Percentiles rank a stretch among this genome's conserved stretches.
Conservation (phyloP, 257 asterid genomes). For the Solanum clarkiae region DNA sequence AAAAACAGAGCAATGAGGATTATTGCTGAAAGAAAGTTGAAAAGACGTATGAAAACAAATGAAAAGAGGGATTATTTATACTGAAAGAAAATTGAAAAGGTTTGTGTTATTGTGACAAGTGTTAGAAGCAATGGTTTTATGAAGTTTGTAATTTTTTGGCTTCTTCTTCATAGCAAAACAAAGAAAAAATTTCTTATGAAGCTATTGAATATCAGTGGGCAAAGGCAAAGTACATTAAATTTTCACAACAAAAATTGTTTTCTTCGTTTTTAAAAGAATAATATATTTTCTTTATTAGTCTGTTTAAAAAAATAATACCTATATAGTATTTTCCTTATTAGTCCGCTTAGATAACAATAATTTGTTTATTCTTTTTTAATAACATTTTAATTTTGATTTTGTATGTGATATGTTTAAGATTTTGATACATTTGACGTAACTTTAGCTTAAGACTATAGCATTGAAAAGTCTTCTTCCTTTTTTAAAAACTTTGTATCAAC, state of each 20-base stretch:
- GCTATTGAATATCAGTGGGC: constrained; percentile 1
- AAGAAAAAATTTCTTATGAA: not conserved
- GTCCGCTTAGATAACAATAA: too few species aligned
- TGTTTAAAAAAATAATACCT: too few species aligned
- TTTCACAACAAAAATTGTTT: too few species aligned
- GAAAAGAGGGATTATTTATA: constrained; percentile 21
- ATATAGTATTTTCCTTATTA: too few species aligned
- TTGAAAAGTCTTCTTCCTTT: too few species aligned
- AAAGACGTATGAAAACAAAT: not conserved
- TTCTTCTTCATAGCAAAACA: constrained; percentile 7
- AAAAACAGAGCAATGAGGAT: not conserved
- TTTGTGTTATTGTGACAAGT: constrained; percentile 19
- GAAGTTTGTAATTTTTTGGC: constrained; percentile 5
- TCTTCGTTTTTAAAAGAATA: too few species aligned
- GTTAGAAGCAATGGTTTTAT: constrained; percentile 13
- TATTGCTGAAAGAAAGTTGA: not conserved
- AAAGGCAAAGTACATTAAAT: not conserved
- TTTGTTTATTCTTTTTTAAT: too few species aligned
- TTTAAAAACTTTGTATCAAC: fast-evolving
- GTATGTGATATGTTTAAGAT: too few species aligned
- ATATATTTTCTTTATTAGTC: too few species aligned
- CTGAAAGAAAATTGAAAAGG: not conserved
- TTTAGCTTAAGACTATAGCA: too few species aligned
- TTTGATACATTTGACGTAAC: too few species aligned
- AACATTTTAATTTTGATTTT: too few species aligned